Percentiles rank a stretch among this genome's conserved stretches.
Evolutionary conservation across 106 monocot genomes (phyloP).

Genomic region (Iris macrosiphon): DNA sequence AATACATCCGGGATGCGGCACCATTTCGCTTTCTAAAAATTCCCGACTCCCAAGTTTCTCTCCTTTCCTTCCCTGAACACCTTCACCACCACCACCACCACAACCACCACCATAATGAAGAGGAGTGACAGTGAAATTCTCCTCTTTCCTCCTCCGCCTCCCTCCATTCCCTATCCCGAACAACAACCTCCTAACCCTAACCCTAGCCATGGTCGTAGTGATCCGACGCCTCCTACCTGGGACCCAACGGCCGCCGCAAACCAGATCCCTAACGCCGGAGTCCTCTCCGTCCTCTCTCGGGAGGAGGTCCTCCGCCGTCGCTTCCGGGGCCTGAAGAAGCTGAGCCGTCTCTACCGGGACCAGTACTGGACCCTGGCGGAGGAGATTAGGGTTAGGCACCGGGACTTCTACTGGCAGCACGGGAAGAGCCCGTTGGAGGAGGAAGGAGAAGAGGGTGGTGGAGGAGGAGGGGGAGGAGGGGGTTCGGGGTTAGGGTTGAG

Average conservation of each 20-base stretch:
- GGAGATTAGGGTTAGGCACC: slow-evolving; percentile 30
- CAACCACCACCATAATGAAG: too few relatives aligned
- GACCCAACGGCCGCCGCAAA: neutral
- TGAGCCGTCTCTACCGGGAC: slow-evolving; percentile 21
- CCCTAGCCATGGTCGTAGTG: slow-evolving; percentile 10
- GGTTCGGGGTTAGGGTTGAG: slow-evolving; percentile 1
- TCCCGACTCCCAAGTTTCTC: too few relatives aligned
- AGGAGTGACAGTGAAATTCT: too few relatives aligned
- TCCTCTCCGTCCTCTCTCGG: slow-evolving; percentile 30
- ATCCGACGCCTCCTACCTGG: neutral
- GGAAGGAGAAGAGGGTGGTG: neutral
- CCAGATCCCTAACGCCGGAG: neutral
- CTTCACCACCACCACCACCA: too few relatives aligned
- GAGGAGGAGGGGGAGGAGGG: neutral
- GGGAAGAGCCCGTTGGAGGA: slow-evolving; percentile 23
- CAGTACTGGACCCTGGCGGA: slow-evolving; percentile 37
- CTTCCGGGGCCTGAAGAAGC: slow-evolving; percentile 18
- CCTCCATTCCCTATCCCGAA: neutral
- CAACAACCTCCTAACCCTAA: neutral
- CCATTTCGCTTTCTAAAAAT: too few relatives aligned
- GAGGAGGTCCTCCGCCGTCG: slow-evolving; percentile 65
- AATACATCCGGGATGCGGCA: too few relatives aligned
- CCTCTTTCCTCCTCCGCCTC: too few relatives aligned
- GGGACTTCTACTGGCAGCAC: slow-evolving; percentile 31
- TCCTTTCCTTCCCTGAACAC: too few relatives aligned